Base-by-base conservation (phyloP, 2,329 filamentous ascomycete species). In the Penicillium sp. region DNA sequence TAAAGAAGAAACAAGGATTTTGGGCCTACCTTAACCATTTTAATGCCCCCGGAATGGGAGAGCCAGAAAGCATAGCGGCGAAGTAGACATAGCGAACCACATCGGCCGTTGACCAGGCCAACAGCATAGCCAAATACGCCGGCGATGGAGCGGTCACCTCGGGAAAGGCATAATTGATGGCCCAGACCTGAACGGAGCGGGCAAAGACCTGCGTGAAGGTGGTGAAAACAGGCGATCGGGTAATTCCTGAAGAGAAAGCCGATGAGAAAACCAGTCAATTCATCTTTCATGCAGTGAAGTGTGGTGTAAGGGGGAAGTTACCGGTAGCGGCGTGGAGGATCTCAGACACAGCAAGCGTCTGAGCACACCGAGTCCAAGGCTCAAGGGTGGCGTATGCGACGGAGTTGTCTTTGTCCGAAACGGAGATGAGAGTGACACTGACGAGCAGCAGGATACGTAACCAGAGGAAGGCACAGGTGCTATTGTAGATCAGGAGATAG, bases 131-230 rank as follows among this genome's bases (percentile, higher is more conserved):
- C 7, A 54, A n/a, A 31, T 69, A 69, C 3, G 57, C 61, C 5
- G 46, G 18, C 1, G 66, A 66, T 1, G 48, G 18, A 3, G 54
- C 59, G 4, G 63, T 64, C 6, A 56, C 48, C 1, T 34, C 31
- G 1, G 67, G 59, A 18, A 62, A 70, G 6, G 56, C 63, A 59
- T 66, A 63, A 28, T 67, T 63, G 16, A 70, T 64, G 23, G 67
- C 67, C 66, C 67, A 70, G 51, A 69, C 67, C 39, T 70, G 67
- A n/a, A 68, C 62, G 52, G 61, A 65, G 45, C 67, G 67, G 14
- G 66, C 65, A 50, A 67, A 70, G 21, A 64, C 60, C 50, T 70
- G 66, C 0, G 66, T 69, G 47, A 68, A 70, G 37, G 67, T 70
- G 5, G 66, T 68, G 50, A 65, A 65, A 47, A 70, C 54, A 14